Percentiles rank a stretch among this genome's conserved stretches.
Evolutionary conservation across 169 alveolate genomes (phyloP).

Genomic region (Plasmodium billcollinsi): DNA sequence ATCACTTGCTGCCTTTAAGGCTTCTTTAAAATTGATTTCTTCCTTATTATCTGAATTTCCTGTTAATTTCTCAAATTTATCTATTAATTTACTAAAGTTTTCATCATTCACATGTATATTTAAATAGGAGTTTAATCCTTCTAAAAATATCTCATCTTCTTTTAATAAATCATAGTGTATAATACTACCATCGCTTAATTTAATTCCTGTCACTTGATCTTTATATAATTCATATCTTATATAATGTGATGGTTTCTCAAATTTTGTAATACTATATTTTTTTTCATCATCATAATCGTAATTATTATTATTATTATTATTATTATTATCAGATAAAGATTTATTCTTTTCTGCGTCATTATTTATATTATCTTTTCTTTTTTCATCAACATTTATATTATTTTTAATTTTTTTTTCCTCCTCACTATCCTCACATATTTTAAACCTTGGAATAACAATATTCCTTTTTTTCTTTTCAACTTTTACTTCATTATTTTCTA

Average conservation of each 20-base stretch:
- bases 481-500: slow-evolving; percentile 43
- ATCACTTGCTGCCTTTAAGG: slow-evolving; percentile 76
- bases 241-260: slow-evolving; percentile 85
- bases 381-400: background rate
- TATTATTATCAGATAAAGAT: no score
- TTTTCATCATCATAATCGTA: background rate
- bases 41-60: slow-evolving; percentile 75
- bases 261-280: slow-evolving; percentile 52
- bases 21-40: slow-evolving; percentile 78
- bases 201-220: slow-evolving; percentile 87
- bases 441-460: slow-evolving; percentile 70
- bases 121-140: slow-evolving; percentile 76
- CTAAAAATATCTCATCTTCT: slow-evolving; percentile 85
- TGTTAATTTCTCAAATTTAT: slow-evolving; percentile 82
- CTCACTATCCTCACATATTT: slow-evolving; percentile 57
- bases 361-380: no score
- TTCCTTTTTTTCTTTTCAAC: slow-evolving; percentile 57
- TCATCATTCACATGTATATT: slow-evolving; percentile 59
- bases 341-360: no score
- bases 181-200: slow-evolving; percentile 81
- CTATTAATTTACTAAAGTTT: slow-evolving; percentile 82
- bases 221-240: slow-evolving; percentile 88
- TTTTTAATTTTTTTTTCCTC: background rate
- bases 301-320: no score
- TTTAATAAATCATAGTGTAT: slow-evolving; percentile 86